Evolutionary conservation across 2,329 filamentous ascomycete species (phyloP), one percentile per base, ranked within the genome.

Genomic region (Neonectria punicea): DNA sequence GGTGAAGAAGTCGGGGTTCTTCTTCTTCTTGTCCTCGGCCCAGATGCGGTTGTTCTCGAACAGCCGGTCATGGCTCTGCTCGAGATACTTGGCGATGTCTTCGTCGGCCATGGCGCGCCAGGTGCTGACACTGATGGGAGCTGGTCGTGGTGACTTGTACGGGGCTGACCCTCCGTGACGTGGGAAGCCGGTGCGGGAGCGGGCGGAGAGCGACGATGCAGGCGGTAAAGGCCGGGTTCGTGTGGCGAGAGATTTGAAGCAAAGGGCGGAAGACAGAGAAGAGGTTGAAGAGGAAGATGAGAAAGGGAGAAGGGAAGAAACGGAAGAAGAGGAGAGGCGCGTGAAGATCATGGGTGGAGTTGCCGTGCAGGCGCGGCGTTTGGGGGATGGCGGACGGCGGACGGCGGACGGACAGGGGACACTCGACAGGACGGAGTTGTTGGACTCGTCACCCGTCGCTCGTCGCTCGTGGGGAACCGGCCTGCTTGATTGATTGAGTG

Each of bases 41-140:
- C 90, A 93, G 59, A 82, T 81, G 68, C 83, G 81, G 82, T 92
- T 93, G 83, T 88, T 87, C 70, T 90, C 86, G 72, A 93, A 92
- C 74, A 92, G 86, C 65, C 85, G 84, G 73, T 90, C 87, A 78
- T 92, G 90, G 72, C 83, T 85, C 80, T 90, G 82, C 79, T 86
- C 80, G 65, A 91, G 85, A 76, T 91, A 90, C 67, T 79, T 78
- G 67, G 79, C 77, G 68, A 87, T 82, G 63, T 86, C 82, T 32
- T 80, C 66, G 28, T 80, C 75, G 36, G 77, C 72, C 79, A 79
- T 80, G 61, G 56, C 73, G 71, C 67, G 73, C 70, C 69, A 74
- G 55, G 49, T 51, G 49, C 49, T 51, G 49, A 51, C 49, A 30
- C 49, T 51, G 30, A 51, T 67, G 63, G 46, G 56, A 32, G 36